Evolutionary conservation across 768 basidiomycete genomes (phyloP).

Genomic region (Boletus edulis): DNA sequence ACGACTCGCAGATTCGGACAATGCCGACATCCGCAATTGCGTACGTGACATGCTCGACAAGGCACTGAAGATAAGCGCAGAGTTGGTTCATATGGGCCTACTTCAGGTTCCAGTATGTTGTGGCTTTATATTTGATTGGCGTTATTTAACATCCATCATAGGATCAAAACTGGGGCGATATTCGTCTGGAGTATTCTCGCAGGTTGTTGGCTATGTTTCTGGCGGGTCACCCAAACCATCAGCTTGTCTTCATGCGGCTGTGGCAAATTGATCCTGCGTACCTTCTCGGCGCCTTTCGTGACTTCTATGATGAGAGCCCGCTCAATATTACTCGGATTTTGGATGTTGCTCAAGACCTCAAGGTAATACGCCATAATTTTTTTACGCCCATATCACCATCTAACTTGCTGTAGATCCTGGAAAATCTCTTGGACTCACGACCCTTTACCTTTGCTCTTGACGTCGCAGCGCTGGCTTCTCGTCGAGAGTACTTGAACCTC

Average conservation of each 20-base stretch:
- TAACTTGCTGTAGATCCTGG: slow-evolving; percentile 64
- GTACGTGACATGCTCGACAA: slow-evolving; percentile 93
- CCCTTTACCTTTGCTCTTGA: slow-evolving; percentile 91
- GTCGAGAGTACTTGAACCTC: slow-evolving; percentile 90
- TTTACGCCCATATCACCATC: background rate
- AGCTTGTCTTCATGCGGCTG: slow-evolving; percentile 94
- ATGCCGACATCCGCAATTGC: slow-evolving; percentile 64
- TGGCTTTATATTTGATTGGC: background rate
- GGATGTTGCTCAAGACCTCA: slow-evolving; percentile 93
- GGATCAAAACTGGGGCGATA: slow-evolving; percentile 85
- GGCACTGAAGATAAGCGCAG: slow-evolving; percentile 90
- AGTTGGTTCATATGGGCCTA: slow-evolving; percentile 90
- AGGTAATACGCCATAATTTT: slow-evolving; percentile 47
- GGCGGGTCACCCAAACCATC: slow-evolving; percentile 90
- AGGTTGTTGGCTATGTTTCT: slow-evolving; percentile 88
- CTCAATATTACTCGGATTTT: slow-evolving; percentile 92
- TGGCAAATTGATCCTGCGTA: slow-evolving; percentile 89
- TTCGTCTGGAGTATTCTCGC: slow-evolving; percentile 83
- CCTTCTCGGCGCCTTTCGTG: slow-evolving; percentile 83
- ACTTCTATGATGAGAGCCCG: slow-evolving; percentile 89
- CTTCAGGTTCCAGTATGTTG: slow-evolving; percentile 82
- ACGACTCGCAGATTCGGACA: slow-evolving; percentile 71
- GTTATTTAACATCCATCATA: slow-evolving; percentile 18
- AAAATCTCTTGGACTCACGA: slow-evolving; percentile 85
- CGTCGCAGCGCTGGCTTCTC: slow-evolving; percentile 89